Base-by-base conservation (phyloP, 2,329 filamentous ascomycete species). In the Colletotrichum sp. region DNA sequence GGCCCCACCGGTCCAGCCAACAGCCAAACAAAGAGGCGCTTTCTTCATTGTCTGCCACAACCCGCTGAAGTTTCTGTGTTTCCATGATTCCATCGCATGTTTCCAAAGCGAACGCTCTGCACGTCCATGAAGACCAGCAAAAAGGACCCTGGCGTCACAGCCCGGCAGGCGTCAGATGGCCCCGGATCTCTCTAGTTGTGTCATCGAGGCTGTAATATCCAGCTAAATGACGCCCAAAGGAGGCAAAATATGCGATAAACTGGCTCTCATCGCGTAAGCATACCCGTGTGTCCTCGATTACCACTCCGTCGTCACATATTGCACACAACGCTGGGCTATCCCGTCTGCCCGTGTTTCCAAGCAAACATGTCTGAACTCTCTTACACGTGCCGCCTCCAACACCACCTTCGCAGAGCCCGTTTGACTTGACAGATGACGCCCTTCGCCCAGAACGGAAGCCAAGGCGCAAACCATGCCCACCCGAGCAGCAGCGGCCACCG, bases 401-500 rank as follows among this genome's bases (percentile, higher is more conserved):
- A 64, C n/a, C 11, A 36, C 34, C 6, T 47, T 6, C 9, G 24
- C 24, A 47, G 21, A 27, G 24, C 24, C 24, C 24, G 24, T 1
- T 27, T 27, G 24, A 27, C 24, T 12, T 59, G 66, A 36, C 67
- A 61, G 34, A 57, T 27, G n/a, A 47, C 15, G 16, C 16, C 43
- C 31, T 21, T 70, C 3, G 70, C 70, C 67, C 36, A 73, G 61
- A 73, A 70, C 27, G 69, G 72, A 57, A 74, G 72, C 72, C 72
- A 72, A 74, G 72, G 31, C 69, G 62, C 72, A 74, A 43, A n/a
- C 55, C 55, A 63, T 71, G 69, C 69, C 33, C 43, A 36, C 63
- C 31, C 66, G 29, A 12, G 1, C 43, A 51, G 43, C n/a, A 51
- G n/a, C 43, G 21, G 43, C 43, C 43, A 21, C 43, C 43, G 43